Evolutionary conservation across 805 yeast species (phyloP).

Genomic region (Debaryomyces tyrocola): DNA sequence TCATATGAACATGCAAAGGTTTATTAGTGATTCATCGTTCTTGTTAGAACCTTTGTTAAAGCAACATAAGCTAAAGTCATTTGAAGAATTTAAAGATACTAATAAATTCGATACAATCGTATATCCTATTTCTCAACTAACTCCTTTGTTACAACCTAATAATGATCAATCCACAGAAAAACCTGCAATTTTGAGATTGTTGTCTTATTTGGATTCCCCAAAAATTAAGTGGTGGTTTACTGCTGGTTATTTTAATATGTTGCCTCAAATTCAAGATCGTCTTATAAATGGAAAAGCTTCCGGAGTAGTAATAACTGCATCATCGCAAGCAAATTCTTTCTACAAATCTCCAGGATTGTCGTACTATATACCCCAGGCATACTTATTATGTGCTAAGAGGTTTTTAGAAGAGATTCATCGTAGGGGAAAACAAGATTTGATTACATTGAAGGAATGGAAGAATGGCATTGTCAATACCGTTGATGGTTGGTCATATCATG

Average conservation of each 20-base stretch:
- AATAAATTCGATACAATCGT: constrained; percentile 59
- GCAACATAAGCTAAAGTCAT: constrained; percentile 33
- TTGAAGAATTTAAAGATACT: constrained; percentile 33
- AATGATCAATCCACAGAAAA: constrained; percentile 74
- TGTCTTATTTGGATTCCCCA: constrained; percentile 57
- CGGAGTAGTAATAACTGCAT: constrained; percentile 83
- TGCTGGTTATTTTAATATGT: constrained; percentile 95
- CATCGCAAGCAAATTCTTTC: constrained; percentile 93
- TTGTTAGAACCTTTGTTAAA: constrained; percentile 60
- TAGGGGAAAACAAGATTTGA: constrained; percentile 41
- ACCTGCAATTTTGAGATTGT: constrained; percentile 60
- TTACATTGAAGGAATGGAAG: constrained; percentile 79
- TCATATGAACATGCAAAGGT: constrained; percentile 48
- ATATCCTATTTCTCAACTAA: constrained; percentile 88
- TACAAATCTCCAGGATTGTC: constrained; percentile 82
- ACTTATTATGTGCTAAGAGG: constrained; percentile 67
- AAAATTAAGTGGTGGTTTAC: constrained; percentile 79
- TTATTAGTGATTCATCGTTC: constrained; percentile 55
- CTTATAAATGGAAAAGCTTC: constrained; percentile 57
- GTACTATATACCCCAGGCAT: constrained; percentile 81
- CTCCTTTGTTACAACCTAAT: constrained; percentile 70
- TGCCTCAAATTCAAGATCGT: constrained; percentile 63
- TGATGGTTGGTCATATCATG: constrained; percentile 96
- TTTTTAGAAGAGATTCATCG: constrained; percentile 57
- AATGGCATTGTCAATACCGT: constrained; percentile 79